phyloP scores from a whole-genome alignment of 1,139 yeast genomes.

The Meyerozyma guilliermondii region DNA sequence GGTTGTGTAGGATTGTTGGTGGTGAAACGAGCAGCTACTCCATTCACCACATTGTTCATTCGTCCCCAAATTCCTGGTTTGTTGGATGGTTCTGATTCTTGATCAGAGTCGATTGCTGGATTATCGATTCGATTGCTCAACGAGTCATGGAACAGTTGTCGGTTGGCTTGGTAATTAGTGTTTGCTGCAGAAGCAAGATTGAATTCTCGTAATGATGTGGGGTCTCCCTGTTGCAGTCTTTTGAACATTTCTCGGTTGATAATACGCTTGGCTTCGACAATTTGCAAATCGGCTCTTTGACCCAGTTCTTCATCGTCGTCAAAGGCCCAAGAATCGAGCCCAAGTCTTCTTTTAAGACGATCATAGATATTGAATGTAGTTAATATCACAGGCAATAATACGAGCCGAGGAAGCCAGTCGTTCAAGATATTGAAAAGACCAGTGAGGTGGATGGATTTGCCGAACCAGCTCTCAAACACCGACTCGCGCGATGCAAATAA shows the following conservation, averaged over 20 bases:
- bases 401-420: slow-evolving; percentile 68
- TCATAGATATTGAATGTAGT: slow-evolving; percentile 70
- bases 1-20: background rate
- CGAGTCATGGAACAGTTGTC: slow-evolving; percentile 22
- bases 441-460: slow-evolving; percentile 68
- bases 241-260: slow-evolving; percentile 31
- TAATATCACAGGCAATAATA: slow-evolving; percentile 60
- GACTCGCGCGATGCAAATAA: slow-evolving; percentile 48
- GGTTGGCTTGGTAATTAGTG: slow-evolving; percentile 26
- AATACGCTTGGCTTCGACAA: slow-evolving; percentile 41
- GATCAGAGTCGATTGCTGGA: background rate
- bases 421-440: slow-evolving; percentile 71
- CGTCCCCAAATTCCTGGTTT: background rate
- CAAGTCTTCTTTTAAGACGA: slow-evolving; percentile 45
- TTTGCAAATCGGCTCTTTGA: slow-evolving; percentile 22
- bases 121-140: slow-evolving; percentile 13
- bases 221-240: slow-evolving; percentile 16
- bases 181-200: slow-evolving; percentile 27
- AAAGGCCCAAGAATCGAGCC: slow-evolving; percentile 39
- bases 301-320: slow-evolving; percentile 33
- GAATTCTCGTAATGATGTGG: slow-evolving; percentile 22
- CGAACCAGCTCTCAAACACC: slow-evolving; percentile 57
- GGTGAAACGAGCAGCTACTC: background rate
- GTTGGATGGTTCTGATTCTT: background rate
- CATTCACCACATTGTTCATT: background rate